A percentile compares a stretch with the other conserved stretches of the same genome.
Evolutionary conservation across 768 basidiomycete species (phyloP).

Genomic region (Pulveroboletus sp.): DNA sequence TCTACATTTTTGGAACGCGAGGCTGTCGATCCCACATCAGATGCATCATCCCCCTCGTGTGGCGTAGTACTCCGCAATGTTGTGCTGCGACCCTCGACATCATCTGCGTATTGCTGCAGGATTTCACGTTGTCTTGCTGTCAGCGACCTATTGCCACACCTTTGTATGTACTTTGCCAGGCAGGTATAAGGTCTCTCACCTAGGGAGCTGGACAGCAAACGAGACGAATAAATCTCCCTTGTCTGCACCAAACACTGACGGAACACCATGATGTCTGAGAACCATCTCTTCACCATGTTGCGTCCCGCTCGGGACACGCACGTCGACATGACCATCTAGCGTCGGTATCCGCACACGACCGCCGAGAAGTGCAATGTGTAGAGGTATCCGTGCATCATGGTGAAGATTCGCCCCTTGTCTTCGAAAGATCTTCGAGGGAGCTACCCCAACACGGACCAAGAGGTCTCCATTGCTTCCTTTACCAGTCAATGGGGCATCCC

Average conservation of each 20-base stretch:
- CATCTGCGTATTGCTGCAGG: constrained; percentile 85
- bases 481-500: constrained; percentile 79
- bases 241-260: constrained; percentile 51
- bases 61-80: constrained; percentile 10
- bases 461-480: constrained; percentile 82
- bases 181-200: constrained; percentile 47
- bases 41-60: constrained; percentile 14
- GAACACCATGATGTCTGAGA: constrained; percentile 79
- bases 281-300: constrained; percentile 98
- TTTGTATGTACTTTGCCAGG: constrained; percentile 6
- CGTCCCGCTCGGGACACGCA: constrained; percentile 86
- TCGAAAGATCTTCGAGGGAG: constrained; percentile 77
- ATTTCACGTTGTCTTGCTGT: constrained; percentile 81
- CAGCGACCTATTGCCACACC: constrained; percentile 54
- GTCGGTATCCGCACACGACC: constrained; percentile 91
- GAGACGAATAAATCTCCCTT: constrained; percentile 86
- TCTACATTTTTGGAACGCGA: constrained; percentile 19
- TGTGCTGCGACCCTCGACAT: constrained; percentile 68
- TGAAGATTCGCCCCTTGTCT: constrained; percentile 91
- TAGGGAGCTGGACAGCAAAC: constrained; percentile 84
- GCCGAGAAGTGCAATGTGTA: constrained; percentile 90
- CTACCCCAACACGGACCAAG: constrained; percentile 79
- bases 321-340: constrained; percentile 91
- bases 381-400: constrained; percentile 83
- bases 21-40: constrained; percentile 10